phyloP scores from a whole-genome alignment of 2,329 filamentous ascomycete species.

The Coleophoma cylindrospora region DNA sequence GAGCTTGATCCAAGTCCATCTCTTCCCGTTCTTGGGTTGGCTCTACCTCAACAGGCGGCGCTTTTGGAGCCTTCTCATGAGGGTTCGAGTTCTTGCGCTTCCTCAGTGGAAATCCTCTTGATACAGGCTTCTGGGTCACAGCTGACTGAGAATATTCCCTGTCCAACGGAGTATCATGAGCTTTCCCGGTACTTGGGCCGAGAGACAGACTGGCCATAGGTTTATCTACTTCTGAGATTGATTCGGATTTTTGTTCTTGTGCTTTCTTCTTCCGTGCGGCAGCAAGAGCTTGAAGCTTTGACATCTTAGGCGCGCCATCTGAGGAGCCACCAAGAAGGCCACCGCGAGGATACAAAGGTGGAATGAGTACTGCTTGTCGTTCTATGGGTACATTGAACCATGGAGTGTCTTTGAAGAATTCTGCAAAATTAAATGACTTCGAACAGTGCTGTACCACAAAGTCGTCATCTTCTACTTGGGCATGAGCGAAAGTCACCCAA shows the following conservation, averaged over 20 bases:
- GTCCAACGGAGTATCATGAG: not conserved
- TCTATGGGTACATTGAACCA: constrained; percentile 72
- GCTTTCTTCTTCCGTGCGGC: constrained; percentile 82
- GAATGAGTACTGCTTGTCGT: constrained; percentile 60
- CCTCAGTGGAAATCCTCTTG: constrained; percentile 21
- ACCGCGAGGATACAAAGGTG: constrained; percentile 51
- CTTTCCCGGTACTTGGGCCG: constrained; percentile 1
- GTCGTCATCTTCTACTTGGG: too few species aligned
- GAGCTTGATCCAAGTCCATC: constrained; percentile 8
- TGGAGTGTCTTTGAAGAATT: constrained; percentile 78
- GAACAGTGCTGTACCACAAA: constrained; percentile 3
- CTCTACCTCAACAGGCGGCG: constrained; percentile 5
- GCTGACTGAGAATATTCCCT: not conserved
- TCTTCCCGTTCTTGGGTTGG: constrained; percentile 2
- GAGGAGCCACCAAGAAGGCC: constrained; percentile 76
- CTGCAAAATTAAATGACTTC: constrained; percentile 37
- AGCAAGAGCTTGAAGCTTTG: constrained; percentile 86
- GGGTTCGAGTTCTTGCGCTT: constrained; percentile 27
- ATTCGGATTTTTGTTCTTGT: constrained; percentile 46
- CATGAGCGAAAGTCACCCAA: not conserved
- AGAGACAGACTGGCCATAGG: constrained; percentile 19
- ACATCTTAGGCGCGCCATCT: constrained; percentile 62
- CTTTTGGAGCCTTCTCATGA: constrained; percentile 20
- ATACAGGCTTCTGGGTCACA: constrained; percentile 3
- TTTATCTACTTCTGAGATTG: constrained; percentile 15